Conservation (phyloP, 2,329 filamentous ascomycete genomes). For the Pestalotiopsis sp. region DNA sequence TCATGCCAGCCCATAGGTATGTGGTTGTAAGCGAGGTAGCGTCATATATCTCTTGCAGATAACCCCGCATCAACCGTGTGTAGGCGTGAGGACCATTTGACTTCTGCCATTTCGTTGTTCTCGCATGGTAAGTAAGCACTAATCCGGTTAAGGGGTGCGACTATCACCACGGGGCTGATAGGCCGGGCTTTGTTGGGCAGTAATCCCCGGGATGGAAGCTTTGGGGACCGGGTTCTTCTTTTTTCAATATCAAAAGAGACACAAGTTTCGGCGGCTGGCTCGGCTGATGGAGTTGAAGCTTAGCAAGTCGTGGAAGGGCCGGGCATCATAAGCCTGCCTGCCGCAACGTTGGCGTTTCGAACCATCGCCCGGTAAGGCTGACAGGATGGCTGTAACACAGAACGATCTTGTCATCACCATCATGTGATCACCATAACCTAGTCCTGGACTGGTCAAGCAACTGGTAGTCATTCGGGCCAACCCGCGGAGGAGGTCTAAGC, state of each 20-base stretch:
- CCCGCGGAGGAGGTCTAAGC: background rate
- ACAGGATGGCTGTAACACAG: background rate
- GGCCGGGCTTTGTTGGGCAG: background rate
- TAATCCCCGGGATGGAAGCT: background rate
- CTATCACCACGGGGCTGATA: background rate
- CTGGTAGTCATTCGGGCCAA: slow-evolving; percentile 1
- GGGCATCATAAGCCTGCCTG: background rate
- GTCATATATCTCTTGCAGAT: background rate
- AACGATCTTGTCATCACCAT: background rate
- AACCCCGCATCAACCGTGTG: background rate
- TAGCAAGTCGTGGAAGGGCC: background rate
- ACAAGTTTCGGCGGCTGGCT: slow-evolving; percentile 1
- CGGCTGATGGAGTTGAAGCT: background rate
- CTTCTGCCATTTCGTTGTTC: background rate
- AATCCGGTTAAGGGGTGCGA: slow-evolving; percentile 17
- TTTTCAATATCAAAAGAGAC: background rate
- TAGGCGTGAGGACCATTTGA: background rate
- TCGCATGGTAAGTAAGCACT: slow-evolving; percentile 22
- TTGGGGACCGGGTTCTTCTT: background rate
- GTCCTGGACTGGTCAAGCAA: background rate
- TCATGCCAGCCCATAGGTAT: background rate
- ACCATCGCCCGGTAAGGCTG: slow-evolving; percentile 12
- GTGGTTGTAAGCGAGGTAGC: background rate
- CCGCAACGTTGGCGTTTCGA: background rate
- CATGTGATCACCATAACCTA: background rate